Conservation (phyloP, 441 rosid species). For the Gossypium trilobum region DNA sequence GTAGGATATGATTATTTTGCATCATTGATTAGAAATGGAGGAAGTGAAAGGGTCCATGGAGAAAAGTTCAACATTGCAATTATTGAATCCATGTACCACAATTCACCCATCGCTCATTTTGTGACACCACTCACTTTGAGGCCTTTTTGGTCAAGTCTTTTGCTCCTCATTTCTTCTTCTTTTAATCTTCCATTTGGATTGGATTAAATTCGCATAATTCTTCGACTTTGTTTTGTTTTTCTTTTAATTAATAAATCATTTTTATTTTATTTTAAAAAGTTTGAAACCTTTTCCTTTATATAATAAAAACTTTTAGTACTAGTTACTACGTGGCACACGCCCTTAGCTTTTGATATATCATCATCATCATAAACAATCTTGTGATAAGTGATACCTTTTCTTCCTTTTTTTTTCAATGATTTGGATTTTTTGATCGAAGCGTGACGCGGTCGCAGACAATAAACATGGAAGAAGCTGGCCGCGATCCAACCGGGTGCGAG, state of each 20-base stretch:
- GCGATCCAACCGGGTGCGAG: constrained; percentile 33
- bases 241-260: no score
- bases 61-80: constrained; percentile 2
- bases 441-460: not conserved
- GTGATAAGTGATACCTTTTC: not conserved
- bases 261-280: no score
- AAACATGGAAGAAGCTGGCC: not conserved
- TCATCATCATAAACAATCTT: not conserved
- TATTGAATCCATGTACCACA: constrained; percentile 13
- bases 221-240: no score
- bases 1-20: not conserved
- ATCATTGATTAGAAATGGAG: not conserved
- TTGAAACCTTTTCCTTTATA: no score
- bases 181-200: no score
- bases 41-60: not conserved
- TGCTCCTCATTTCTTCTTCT: no score
- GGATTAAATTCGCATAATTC: no score
- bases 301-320: not conserved
- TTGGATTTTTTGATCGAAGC: not conserved
- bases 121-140: constrained; percentile 7
- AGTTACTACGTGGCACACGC: not conserved
- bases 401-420: not conserved
- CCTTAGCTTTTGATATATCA: not conserved
- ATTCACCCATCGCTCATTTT: not conserved
- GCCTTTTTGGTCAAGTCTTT: no score